Conservation (phyloP, 768 basidiomycete species). For the Lenzites betulinus region DNA sequence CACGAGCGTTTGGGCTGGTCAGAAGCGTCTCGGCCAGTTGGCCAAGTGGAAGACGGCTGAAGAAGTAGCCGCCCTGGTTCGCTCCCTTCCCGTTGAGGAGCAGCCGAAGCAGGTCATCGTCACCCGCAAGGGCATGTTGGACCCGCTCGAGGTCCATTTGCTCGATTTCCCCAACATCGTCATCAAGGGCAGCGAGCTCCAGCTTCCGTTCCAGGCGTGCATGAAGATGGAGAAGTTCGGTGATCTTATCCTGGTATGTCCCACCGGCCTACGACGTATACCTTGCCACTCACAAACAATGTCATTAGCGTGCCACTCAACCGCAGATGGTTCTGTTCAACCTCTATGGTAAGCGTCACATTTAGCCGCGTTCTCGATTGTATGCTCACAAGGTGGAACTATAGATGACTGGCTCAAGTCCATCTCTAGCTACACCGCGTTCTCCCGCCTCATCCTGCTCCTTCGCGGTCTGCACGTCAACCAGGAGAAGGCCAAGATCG, state of each 20-base stretch:
- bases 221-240: slow-evolving; percentile 99
- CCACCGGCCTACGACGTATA: background rate
- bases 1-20: slow-evolving; percentile 99
- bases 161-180: slow-evolving; percentile 99
- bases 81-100: slow-evolving; percentile 98
- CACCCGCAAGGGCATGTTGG: slow-evolving; percentile 99
- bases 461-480: slow-evolving; percentile 98
- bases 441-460: slow-evolving; percentile 96
- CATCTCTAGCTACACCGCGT: slow-evolving; percentile 98
- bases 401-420: slow-evolving; percentile 94
- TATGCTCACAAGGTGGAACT: background rate
- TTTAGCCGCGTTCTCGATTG: background rate
- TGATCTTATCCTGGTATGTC: slow-evolving; percentile 82
- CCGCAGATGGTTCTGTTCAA: slow-evolving; percentile 99
- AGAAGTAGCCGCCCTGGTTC: slow-evolving; percentile 97
- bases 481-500: slow-evolving; percentile 99
- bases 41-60: slow-evolving; percentile 99
- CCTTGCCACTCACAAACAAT: slow-evolving; percentile 4
- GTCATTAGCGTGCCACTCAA: slow-evolving; percentile 82
- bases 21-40: slow-evolving; percentile 98
- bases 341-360: slow-evolving; percentile 58
- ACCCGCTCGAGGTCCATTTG: slow-evolving; percentile 96
- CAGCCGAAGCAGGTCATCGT: slow-evolving; percentile 99
- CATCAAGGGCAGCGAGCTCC: slow-evolving; percentile 98
- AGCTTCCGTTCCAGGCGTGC: slow-evolving; percentile 98